A percentile compares a stretch with the other conserved stretches of the same genome.
Evolutionary conservation across 2,329 filamentous ascomycete genomes (phyloP).

Genomic region (Alternaria ethzedia): DNA sequence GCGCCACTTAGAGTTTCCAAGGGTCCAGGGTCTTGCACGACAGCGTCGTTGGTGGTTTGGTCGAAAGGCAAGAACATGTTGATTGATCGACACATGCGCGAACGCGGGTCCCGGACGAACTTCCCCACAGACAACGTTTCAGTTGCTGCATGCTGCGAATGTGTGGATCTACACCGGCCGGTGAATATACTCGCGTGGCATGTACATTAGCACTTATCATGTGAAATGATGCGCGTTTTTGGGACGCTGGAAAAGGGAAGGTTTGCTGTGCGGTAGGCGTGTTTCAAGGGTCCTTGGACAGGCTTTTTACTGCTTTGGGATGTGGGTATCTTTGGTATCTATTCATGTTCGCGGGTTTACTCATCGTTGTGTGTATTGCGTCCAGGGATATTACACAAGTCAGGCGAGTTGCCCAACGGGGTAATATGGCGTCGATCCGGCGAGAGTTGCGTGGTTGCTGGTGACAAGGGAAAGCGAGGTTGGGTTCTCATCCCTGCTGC

Average conservation of each 20-base stretch:
- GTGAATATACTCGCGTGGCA: not conserved
- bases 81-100: not conserved
- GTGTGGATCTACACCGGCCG: not conserved
- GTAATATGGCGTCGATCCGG: not conserved
- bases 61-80: not conserved
- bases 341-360: not conserved
- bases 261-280: not conserved
- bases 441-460: not conserved
- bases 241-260: not conserved
- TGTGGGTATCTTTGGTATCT: not conserved
- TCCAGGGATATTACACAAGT: not conserved
- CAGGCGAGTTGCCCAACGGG: not conserved
- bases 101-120: not conserved
- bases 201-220: not conserved
- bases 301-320: not conserved
- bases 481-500: slow-evolving; percentile 14
- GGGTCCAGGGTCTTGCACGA: not conserved
- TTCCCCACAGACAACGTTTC: not conserved
- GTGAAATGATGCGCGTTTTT: not conserved
- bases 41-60: not conserved
- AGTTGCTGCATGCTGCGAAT: not conserved
- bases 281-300: not conserved
- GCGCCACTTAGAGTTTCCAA: not conserved
- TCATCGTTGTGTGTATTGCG: not conserved
- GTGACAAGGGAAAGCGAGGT: not conserved